These are phyloP conservation scores for Eucalyptus rudis DNA, from an alignment of 345 rosid species.

Conservation along the genomic window DNA sequence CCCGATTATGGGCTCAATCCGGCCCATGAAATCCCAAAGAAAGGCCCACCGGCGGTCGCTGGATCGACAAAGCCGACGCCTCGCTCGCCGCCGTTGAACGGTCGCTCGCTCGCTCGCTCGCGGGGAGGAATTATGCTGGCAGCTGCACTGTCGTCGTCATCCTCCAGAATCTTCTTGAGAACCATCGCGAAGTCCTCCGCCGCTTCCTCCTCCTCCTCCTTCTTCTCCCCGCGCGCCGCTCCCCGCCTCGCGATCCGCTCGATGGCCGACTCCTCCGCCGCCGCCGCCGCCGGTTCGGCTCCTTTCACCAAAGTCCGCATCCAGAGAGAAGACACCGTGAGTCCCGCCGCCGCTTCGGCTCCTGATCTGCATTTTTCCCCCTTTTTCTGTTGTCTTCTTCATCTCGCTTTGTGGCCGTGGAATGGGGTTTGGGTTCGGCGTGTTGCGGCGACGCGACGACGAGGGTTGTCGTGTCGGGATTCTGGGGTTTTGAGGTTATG, in stretches of 20 bases:
- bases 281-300: neutral
- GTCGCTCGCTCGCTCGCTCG: neutral
- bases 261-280: slow-evolving; percentile 53
- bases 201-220: neutral
- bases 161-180: slow-evolving; percentile 18
- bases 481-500: neutral
- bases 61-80: neutral
- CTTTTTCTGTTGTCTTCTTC: neutral
- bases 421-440: neutral
- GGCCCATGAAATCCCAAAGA: neutral
- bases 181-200: neutral
- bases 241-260: slow-evolving; percentile 32
- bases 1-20: neutral
- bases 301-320: slow-evolving; percentile 72
- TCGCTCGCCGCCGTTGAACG: neutral
- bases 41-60: neutral
- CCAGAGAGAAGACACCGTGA: slow-evolving; percentile 75
- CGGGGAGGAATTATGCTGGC: neutral
- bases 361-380: neutral
- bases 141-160: neutral
- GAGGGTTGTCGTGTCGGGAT: neutral
- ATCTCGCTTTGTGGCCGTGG: neutral
- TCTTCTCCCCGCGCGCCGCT: neutral
- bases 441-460: neutral
- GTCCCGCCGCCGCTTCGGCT: neutral